phyloP scores from a whole-genome alignment of 2,329 filamentous ascomycete species.

The Rhexocercosporidium sp. region DNA sequence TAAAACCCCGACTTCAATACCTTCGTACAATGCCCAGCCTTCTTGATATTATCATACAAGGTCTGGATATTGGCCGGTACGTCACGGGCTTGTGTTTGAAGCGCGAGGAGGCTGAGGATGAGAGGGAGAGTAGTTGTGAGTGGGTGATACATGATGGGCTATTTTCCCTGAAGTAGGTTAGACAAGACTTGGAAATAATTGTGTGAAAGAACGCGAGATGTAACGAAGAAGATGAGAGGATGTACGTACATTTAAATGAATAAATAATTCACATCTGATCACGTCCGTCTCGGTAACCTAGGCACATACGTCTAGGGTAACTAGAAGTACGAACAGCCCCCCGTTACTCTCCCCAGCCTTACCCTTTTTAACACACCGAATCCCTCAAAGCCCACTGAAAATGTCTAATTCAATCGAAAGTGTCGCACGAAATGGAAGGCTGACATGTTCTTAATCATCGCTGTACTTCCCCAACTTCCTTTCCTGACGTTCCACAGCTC shows the following conservation, averaged over 20 bases:
- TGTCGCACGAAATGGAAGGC: too few species aligned
- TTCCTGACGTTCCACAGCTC: too few species aligned
- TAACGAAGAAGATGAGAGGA: background rate
- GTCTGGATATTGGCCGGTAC: conserved; percentile 49
- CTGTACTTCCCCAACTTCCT: too few species aligned
- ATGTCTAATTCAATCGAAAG: too few species aligned
- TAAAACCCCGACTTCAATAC: conserved; percentile 49
- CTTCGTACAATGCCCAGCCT: conserved; percentile 46
- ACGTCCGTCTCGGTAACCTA: too few species aligned
- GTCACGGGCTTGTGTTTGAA: conserved; percentile 27
- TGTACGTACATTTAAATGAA: background rate
- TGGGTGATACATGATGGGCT: background rate
- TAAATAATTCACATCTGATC: too few species aligned
- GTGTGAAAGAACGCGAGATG: background rate
- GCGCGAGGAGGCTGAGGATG: background rate
- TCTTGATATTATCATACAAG: conserved; percentile 49
- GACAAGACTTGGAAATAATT: background rate
- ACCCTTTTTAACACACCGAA: too few species aligned
- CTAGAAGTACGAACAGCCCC: too few species aligned
- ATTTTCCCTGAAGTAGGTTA: background rate
- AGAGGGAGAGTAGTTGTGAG: background rate
- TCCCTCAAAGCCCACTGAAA: too few species aligned
- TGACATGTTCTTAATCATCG: too few species aligned
- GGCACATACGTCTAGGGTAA: too few species aligned
- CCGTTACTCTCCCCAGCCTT: too few species aligned